Evolutionary conservation across 768 basidiomycete genomes (phyloP).

Genomic region (Tricholoma sp.): DNA sequence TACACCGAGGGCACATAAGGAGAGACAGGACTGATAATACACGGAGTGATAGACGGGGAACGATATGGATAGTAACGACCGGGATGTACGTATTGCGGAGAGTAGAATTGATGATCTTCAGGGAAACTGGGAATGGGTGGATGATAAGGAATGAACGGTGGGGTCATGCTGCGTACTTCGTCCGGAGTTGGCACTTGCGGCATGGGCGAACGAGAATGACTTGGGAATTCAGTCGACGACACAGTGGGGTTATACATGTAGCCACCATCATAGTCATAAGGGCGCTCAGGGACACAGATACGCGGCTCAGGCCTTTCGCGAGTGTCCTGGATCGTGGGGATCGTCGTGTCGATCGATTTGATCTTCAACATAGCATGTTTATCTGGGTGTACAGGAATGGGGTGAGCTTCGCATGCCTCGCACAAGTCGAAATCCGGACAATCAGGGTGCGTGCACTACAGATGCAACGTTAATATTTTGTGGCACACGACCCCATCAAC

Average conservation of each 20-base stretch:
- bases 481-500: constrained; percentile 1
- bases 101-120: not conserved
- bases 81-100: not conserved
- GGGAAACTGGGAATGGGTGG: not conserved
- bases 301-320: not conserved
- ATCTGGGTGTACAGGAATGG: constrained; percentile 68
- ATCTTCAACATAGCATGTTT: constrained; percentile 77
- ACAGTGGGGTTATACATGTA: constrained; percentile 15
- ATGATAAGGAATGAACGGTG: not conserved
- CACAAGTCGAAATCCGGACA: constrained; percentile 86
- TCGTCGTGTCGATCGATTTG: constrained; percentile 41
- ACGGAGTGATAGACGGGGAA: not conserved
- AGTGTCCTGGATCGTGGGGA: constrained; percentile 17
- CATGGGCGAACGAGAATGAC: not conserved
- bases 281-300: not conserved
- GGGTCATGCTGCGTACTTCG: not conserved
- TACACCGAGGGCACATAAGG: not conserved
- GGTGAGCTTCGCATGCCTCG: constrained; percentile 70
- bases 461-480: not conserved
- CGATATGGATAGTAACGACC: not conserved
- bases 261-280: constrained; percentile 10
- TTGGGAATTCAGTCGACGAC: not conserved
- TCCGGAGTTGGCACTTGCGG: not conserved
- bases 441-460: constrained; percentile 69
- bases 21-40: not conserved